Conservation (phyloP, 1,284 basidiomycete genomes). For the Limonomyces culmigenus region DNA sequence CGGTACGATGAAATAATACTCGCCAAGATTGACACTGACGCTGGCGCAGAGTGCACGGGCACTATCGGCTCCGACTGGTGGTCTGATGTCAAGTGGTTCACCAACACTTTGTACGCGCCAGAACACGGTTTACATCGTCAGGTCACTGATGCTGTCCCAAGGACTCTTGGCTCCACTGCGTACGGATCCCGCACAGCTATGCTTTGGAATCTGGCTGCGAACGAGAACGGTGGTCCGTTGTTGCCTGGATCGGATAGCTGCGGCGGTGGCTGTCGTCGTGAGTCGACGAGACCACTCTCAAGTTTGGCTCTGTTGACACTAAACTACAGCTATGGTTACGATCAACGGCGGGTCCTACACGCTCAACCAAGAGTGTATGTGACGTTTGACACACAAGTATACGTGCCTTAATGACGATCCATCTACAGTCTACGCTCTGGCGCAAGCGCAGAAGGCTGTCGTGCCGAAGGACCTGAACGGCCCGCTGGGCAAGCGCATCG, state of each 20-base stretch:
- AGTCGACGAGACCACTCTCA: too few relatives aligned
- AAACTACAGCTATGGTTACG: constrained; percentile 28
- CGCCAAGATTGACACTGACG: neutral
- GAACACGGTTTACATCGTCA: neutral
- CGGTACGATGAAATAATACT: neutral
- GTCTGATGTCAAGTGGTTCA: constrained; percentile 67
- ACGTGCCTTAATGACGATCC: neutral
- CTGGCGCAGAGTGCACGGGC: constrained; percentile 25
- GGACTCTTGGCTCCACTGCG: constrained; percentile 25
- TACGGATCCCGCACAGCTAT: constrained; percentile 32
- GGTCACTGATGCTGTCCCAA: constrained; percentile 5
- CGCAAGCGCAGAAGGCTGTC: constrained; percentile 57
- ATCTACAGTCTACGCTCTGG: constrained; percentile 53
- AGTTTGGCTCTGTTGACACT: too few relatives aligned
- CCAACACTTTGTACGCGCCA: constrained; percentile 44
- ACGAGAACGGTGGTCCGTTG: constrained; percentile 41
- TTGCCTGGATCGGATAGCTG: constrained; percentile 51
- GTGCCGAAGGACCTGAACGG: constrained; percentile 53
- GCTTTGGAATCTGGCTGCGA: constrained; percentile 64
- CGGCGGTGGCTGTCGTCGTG: constrained; percentile 38
- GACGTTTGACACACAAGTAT: neutral
- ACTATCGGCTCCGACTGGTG: constrained; percentile 50
- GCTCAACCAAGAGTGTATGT: constrained; percentile 56
- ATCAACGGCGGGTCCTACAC: constrained; percentile 45
- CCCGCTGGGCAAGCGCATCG: constrained; percentile 51